Percentiles rank a stretch among this genome's conserved stretches.
Conservation (phyloP, 2,329 filamentous ascomycete species). For the Leptographium wingfieldii region DNA sequence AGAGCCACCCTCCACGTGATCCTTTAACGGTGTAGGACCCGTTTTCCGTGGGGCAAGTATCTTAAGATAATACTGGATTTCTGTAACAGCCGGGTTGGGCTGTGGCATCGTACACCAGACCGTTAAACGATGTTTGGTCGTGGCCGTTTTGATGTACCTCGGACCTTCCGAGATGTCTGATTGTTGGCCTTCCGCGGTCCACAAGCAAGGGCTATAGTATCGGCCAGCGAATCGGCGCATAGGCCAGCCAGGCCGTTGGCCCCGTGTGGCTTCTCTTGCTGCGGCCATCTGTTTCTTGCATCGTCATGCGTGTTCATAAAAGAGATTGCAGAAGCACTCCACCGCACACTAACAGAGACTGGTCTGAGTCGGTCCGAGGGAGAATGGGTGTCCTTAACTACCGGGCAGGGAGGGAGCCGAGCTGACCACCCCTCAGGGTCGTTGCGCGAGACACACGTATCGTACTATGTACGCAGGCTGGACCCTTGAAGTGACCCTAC, state of each 20-base stretch:
- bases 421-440: not conserved
- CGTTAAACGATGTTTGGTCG: no score
- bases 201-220: not conserved
- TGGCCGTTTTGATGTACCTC: no score
- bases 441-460: not conserved
- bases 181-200: not conserved
- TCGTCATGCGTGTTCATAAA: not conserved
- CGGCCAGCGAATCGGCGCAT: not conserved
- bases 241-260: not conserved
- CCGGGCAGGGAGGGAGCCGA: not conserved
- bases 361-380: not conserved
- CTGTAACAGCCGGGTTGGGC: no score
- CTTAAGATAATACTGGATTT: no score
- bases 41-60: not conserved
- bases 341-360: not conserved
- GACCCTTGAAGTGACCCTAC: not conserved
- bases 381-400: not conserved
- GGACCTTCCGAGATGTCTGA: not conserved
- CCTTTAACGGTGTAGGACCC: not conserved
- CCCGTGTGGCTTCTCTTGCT: not conserved
- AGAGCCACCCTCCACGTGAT: not conserved
- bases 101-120: no score
- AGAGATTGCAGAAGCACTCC: not conserved
- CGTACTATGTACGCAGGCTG: not conserved
- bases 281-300: not conserved